Base-by-base conservation (phyloP, 805 yeast species). In the Suhomyces sp. region DNA sequence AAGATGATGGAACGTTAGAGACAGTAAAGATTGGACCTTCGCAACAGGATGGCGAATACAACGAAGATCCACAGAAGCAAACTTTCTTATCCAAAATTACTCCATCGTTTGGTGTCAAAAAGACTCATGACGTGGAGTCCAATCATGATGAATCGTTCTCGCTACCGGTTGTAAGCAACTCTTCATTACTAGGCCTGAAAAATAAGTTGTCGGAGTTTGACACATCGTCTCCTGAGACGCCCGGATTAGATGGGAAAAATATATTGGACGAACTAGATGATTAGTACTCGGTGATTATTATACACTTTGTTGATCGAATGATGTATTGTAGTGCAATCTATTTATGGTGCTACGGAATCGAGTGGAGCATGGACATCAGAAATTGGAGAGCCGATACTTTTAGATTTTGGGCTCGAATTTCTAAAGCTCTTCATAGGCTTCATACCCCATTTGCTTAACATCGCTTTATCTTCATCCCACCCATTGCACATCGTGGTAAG, bases 401-500 rank as follows among this genome's bases (percentile, higher is more conserved):
- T 17, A n/a, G 36, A 33, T 33, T 5, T 33, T 33, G 15, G 36
- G 9, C 7, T n/a, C 36, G 17, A 13, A 15, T 40, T 22, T 40
- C 24, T 40, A 12, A 40, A 49, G 19, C 57, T 54, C 35, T 73
- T 70, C 85, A 82, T 80, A 46, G 85, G 85, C 57, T 67, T 69
- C 60, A 84, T 59, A 0, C 94, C 94, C 92, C 92, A 88, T 60
- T 78, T 82, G 6, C 69, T 64, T 29, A 88, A 70, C 90, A 88
- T 82, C 7, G 68, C 78, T 53, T 78, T 86, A 64, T 88, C 94
- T 60, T 87, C 92, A 46, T 87, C 90, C 92, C 93, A 88, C 6
- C 90, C 91, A 59, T 82, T 85, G 65, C 93, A 87, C 83, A 84
- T 82, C 4, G 94, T 88, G 2, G 94, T 88, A 52, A 88, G 71